Evolutionary conservation across 805 yeast species (phyloP), one percentile per base, ranked within the genome.

Genomic region (Candida coquimbonensis): DNA sequence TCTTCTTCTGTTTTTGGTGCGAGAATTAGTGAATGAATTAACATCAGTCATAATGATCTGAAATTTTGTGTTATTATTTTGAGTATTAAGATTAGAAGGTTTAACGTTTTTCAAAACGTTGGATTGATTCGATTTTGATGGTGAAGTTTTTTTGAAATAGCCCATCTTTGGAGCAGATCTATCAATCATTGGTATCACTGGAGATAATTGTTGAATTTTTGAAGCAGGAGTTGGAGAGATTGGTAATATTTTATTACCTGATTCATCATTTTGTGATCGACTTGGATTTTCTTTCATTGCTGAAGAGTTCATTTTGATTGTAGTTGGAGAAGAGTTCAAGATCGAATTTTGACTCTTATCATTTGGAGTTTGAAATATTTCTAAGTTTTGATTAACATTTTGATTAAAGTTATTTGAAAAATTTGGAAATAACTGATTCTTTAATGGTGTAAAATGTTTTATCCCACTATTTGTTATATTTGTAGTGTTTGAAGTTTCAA

Each of bases 1-100:
- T 49, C 34, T 51, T 48, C 36, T 53, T 42, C 27, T 45, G 9
- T 42, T n/a, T 13, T 36, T 38, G 6, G 44, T 39, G 3, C 43
- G 35, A 17, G 49, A 33, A 39, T 51, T 50, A 21, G 59, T 57
- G 38, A 55, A 56, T 3, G 57, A 43, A 33, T 61, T 58, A 17
- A 59, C 67, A 43, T 66, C 71, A 7, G 65, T 62, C 45, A 64
- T 59, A 24, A 66, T 64, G 39, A 68, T 63, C 32, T 70, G 69
- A 42, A 66, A 53, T 36, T 53, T 59, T 2, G 55, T 43, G 9
- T 47, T 40, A 29, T 13, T 44, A 40, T 35, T 36, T 25, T 19
- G 39, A 35, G 45, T 46, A 24, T 38, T 38, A 9, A 19, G 38
- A 19, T 35, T 41, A 11, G 31, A 29, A 7, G 31, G 4, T 5